phyloP scores from a whole-genome alignment of 176 grass and related monocot genomes.

The Tuctoria greenei region DNA sequence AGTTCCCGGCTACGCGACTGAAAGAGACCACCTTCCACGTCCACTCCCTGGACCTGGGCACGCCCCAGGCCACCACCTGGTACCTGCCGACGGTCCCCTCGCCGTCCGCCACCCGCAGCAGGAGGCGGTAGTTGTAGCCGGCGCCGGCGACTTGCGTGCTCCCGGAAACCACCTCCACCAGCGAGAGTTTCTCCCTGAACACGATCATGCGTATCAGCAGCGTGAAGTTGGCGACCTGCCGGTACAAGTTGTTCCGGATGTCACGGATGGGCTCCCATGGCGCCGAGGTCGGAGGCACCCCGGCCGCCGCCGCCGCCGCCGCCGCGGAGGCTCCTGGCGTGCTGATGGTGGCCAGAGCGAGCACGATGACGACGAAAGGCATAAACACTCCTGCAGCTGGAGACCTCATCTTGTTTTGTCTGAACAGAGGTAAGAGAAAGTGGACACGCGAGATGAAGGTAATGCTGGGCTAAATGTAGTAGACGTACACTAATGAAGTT shows the following conservation, averaged over 20 bases:
- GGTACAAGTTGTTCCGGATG: neutral
- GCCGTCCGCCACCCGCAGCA: neutral
- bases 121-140: conserved; percentile 20
- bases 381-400: neutral
- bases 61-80: neutral
- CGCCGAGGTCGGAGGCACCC: neutral
- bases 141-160: conserved; percentile 1
- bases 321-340: neutral
- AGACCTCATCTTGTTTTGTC: neutral
- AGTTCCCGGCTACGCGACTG: neutral
- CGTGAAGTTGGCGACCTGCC: conserved; percentile 5
- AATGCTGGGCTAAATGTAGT: neutral
- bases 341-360: neutral
- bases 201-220: neutral
- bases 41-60: neutral
- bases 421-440: too few relatives aligned
- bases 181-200: neutral
- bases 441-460: neutral
- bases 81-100: neutral
- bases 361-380: neutral
- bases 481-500: neutral
- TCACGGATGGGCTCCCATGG: neutral
- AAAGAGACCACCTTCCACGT: neutral
- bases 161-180: neutral
- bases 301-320: neutral